A percentile compares a stretch with the other conserved stretches of the same genome.
These are phyloP conservation scores for Vitellaria paradoxa DNA, from an alignment of 179 eudicot species.

Conservation along the genomic window DNA sequence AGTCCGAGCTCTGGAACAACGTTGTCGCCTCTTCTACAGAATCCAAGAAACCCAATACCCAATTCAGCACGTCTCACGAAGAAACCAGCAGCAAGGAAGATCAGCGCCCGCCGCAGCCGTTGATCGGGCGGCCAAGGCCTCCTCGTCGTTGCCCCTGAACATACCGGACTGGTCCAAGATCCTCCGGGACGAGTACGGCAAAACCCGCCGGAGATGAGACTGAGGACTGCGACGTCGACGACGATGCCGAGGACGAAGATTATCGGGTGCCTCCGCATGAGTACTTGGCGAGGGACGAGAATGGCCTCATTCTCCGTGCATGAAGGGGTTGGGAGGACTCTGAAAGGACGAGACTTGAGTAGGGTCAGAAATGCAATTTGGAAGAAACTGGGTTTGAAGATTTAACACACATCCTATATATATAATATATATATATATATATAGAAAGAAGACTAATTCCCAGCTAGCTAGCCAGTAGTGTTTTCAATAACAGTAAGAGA, in stretches of 20 bases:
- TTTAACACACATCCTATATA: slow-evolving; percentile 11
- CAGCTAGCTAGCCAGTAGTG: no score
- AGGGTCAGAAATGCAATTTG: slow-evolving; percentile 62
- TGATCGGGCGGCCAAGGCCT: slow-evolving; percentile 1
- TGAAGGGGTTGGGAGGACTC: slow-evolving; percentile 63
- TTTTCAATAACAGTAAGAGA: not conserved
- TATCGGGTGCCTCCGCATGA: slow-evolving; percentile 56
- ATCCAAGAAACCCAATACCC: slow-evolving; percentile 11
- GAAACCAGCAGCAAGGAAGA: not conserved
- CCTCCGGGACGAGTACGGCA: slow-evolving; percentile 25
- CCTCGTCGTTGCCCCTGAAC: slow-evolving; percentile 52
- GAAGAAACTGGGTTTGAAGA: slow-evolving; percentile 64
- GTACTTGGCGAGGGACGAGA: slow-evolving; percentile 45
- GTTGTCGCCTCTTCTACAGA: slow-evolving; percentile 8
- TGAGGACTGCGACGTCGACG: slow-evolving; percentile 14
- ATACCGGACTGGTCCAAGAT: slow-evolving; percentile 68
- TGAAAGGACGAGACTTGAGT: slow-evolving; percentile 60
- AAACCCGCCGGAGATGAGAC: not conserved
- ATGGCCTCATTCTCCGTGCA: slow-evolving; percentile 57
- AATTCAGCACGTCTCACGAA: not conserved
- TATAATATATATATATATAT: no score
- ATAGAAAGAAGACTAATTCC: not conserved
- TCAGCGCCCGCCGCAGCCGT: not conserved
- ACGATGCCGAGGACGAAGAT: slow-evolving; percentile 19
- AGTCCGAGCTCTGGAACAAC: slow-evolving; percentile 40